phyloP scores from a whole-genome alignment of 2,329 filamentous ascomycete species.

The Clonostachys chloroleuca region DNA sequence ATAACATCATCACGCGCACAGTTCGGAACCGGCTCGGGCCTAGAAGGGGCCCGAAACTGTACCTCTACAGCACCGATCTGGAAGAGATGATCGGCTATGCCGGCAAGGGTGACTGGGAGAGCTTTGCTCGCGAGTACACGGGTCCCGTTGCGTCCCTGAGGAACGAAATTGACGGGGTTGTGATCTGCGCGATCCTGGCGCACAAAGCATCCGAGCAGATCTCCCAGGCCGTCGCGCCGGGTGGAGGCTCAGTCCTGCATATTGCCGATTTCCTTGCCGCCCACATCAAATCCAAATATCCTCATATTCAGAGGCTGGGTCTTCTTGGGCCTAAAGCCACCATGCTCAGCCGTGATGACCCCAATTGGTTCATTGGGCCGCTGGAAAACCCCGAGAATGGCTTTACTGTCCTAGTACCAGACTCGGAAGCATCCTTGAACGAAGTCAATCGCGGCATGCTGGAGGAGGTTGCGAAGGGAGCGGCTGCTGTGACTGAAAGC shows the following conservation, averaged over 20 bases:
- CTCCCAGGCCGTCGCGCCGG: neutral
- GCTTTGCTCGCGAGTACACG: conserved; percentile 2
- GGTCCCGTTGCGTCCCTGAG: conserved; percentile 1
- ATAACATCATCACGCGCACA: conserved; percentile 4
- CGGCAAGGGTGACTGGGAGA: conserved; percentile 1
- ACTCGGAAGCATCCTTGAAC: neutral
- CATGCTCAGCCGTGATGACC: conserved; percentile 2
- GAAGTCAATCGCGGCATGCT: conserved; percentile 7
- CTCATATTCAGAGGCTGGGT: conserved; percentile 3
- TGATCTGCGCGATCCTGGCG: conserved; percentile 6
- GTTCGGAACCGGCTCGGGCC: conserved; percentile 2
- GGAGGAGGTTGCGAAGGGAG: conserved; percentile 7
- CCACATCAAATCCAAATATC: conserved; percentile 1
- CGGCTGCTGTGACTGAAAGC: conserved; percentile 1
- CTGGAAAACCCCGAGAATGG: neutral
- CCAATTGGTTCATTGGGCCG: conserved; percentile 3
- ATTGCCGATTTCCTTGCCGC: conserved; percentile 4
- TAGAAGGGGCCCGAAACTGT: conserved; percentile 2
- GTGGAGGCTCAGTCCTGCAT: neutral
- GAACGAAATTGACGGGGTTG: conserved; percentile 2
- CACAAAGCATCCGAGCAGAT: conserved; percentile 4
- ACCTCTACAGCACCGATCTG: conserved; percentile 5
- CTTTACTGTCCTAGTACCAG: conserved; percentile 3
- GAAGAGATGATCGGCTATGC: conserved; percentile 3
- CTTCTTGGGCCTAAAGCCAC: conserved; percentile 5